Evolutionary conservation across 2,329 filamentous ascomycete species (phyloP).

Genomic region (Talaromyces islandicus): DNA sequence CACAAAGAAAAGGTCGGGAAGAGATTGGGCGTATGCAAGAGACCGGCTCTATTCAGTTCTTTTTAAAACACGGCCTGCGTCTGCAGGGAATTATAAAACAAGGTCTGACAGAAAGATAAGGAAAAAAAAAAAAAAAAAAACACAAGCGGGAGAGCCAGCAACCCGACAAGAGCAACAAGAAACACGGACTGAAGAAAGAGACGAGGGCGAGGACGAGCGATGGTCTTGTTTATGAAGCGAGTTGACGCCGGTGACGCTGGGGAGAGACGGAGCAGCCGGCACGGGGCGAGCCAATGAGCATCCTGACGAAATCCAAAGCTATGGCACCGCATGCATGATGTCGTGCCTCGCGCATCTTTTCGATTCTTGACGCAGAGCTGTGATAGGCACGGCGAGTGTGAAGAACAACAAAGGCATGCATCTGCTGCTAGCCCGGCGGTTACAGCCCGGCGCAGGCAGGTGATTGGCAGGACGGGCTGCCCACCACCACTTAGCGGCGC

Average conservation of each 20-base stretch:
- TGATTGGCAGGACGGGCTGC: neutral
- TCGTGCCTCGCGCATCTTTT: neutral
- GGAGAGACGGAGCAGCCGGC: neutral
- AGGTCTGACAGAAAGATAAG: constrained; percentile 4
- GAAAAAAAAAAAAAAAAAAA: neutral
- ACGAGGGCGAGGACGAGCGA: neutral
- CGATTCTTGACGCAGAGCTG: neutral
- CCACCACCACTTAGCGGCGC: neutral
- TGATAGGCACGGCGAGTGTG: neutral
- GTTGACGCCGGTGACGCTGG: neutral
- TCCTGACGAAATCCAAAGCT: neutral
- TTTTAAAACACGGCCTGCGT: constrained; percentile 6
- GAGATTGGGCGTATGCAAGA: constrained; percentile 3
- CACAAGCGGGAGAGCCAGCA: neutral
- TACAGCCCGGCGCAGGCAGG: neutral
- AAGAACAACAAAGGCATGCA: neutral
- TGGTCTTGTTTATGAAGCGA: neutral
- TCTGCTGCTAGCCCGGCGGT: neutral
- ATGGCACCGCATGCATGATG: neutral
- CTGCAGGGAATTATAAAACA: neutral
- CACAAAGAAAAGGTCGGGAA: neutral
- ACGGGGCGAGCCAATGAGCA: neutral
- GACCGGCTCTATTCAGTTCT: constrained; percentile 9
- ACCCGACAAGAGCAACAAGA: neutral
- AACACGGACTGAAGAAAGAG: neutral